phyloP scores from a whole-genome alignment of 495 filamentous ascomycete genomes.

The Aspergillus biplanus region DNA sequence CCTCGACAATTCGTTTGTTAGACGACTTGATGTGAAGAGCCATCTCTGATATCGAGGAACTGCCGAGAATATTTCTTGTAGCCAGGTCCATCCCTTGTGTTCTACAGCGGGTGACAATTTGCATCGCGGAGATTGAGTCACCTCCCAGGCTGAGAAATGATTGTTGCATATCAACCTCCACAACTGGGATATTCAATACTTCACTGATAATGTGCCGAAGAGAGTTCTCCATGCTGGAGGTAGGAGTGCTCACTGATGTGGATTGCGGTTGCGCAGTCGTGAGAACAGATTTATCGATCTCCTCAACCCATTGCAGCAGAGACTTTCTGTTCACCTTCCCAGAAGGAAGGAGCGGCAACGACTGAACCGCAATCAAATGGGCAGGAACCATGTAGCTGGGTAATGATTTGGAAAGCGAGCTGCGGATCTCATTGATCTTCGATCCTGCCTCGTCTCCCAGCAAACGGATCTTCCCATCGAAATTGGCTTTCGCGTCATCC shows the following conservation, averaged over 20 bases:
- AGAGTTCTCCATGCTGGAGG: slow-evolving; percentile 14
- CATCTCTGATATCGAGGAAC: too few relatives aligned
- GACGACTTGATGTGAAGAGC: too few relatives aligned
- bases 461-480: too few relatives aligned
- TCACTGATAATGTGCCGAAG: slow-evolving; percentile 24
- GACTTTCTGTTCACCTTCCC: slow-evolving; percentile 37
- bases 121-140: slow-evolving; percentile 59
- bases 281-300: slow-evolving; percentile 6
- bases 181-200: slow-evolving; percentile 22
- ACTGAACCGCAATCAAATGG: slow-evolving; percentile 12
- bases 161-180: slow-evolving; percentile 40
- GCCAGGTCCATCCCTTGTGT: too few relatives aligned
- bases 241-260: neutral
- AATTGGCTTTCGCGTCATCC: too few relatives aligned
- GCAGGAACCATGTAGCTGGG: slow-evolving; percentile 47
- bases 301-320: neutral
- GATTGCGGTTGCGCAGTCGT: neutral
- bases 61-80: too few relatives aligned
- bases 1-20: too few relatives aligned
- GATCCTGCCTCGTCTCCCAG: too few relatives aligned
- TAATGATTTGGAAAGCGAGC: slow-evolving; percentile 4
- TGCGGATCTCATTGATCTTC: too few relatives aligned
- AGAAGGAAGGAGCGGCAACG: slow-evolving; percentile 37
- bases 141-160: slow-evolving; percentile 60
- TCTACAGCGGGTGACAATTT: slow-evolving; percentile 1